Conservation (phyloP, 2,329 filamentous ascomycete genomes). For the Pseudogymnoascus sp. region DNA sequence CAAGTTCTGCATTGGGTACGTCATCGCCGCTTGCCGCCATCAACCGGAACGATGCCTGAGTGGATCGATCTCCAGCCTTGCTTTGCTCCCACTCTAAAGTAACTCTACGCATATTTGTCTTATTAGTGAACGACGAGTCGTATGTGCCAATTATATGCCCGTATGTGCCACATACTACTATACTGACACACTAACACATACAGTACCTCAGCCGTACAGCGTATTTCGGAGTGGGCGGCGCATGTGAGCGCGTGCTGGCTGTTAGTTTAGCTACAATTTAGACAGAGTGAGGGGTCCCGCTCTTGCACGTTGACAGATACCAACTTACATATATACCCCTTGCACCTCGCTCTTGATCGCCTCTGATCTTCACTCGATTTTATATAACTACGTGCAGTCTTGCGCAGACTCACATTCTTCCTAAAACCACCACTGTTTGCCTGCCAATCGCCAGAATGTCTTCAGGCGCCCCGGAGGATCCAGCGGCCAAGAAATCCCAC, state of each 20-base stretch:
- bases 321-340: background rate
- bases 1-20: conserved; percentile 1
- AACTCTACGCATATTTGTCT: too few relatives aligned
- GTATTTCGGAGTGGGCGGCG: background rate
- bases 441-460: conserved; percentile 4
- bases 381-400: background rate
- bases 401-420: background rate
- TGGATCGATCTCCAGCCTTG: conserved; percentile 2
- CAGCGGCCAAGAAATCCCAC: conserved; percentile 21
- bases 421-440: background rate
- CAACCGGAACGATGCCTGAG: background rate
- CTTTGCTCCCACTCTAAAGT: too few relatives aligned
- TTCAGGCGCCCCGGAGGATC: background rate
- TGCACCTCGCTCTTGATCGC: background rate
- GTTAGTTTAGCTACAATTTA: background rate
- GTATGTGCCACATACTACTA: too few relatives aligned
- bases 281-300: background rate
- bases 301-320: conserved; percentile 3
- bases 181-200: background rate
- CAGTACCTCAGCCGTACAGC: background rate
- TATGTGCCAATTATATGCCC: too few relatives aligned
- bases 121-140: too few relatives aligned
- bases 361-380: background rate
- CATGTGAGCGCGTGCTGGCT: background rate
- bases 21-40: background rate